phyloP scores from a whole-genome alignment of 2,329 filamentous ascomycete species.

The Colletotrichum sidae region DNA sequence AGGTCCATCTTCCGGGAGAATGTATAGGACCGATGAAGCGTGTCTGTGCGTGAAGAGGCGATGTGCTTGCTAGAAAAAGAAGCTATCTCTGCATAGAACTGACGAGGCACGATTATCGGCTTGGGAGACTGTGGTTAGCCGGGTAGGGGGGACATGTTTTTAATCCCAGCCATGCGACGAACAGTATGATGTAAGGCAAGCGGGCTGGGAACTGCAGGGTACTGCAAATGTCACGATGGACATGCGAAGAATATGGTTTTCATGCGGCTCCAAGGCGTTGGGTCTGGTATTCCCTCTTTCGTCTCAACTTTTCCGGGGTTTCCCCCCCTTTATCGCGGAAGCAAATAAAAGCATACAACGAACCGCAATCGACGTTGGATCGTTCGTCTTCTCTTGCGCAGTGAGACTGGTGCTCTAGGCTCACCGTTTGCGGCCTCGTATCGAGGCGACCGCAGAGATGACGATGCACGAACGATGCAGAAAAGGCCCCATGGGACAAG shows the following conservation, averaged over 20 bases:
- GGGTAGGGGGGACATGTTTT: not conserved
- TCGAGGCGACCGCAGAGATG: constrained; percentile 1
- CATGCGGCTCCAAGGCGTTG: constrained; percentile 30
- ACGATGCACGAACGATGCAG: not conserved
- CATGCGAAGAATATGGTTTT: constrained; percentile 24
- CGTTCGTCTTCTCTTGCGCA: not conserved
- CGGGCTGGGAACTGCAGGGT: constrained; percentile 18
- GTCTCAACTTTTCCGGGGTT: not conserved
- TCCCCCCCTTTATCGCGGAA: constrained; percentile 4
- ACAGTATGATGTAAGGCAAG: constrained; percentile 33
- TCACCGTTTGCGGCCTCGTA: constrained; percentile 8
- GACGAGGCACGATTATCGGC: not conserved
- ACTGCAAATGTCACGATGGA: constrained; percentile 29
- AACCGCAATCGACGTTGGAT: constrained; percentile 10
- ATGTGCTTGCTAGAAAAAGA: constrained; percentile 1
- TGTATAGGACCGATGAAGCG: constrained; percentile 57
- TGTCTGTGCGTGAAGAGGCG: not conserved
- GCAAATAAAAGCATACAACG: constrained; percentile 14
- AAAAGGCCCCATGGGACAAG: not conserved
- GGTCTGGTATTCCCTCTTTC: constrained; percentile 7
- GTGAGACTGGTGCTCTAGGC: not conserved
- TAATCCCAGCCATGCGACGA: constrained; percentile 5
- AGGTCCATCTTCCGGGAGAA: constrained; percentile 78
- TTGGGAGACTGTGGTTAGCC: no score
- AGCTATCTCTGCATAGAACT: constrained; percentile 4